Conservation (phyloP, 306 rosid species). For the barrel medic (Medicago truncatula) region MtrunA17r5.0-ANR NC_053048.1:53135501-53136000, state of each 20-base stretch:
- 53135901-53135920: constrained; percentile 26
- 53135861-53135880: constrained; percentile 93
- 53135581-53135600: too few relatives aligned
- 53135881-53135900: constrained; percentile 26
- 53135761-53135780: constrained; percentile 64
- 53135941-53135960: constrained; percentile 39
- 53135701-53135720: neutral
- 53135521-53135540: too few relatives aligned
- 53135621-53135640: neutral
- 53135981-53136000: constrained; percentile 95
- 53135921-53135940: constrained; percentile 27
- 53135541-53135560: too few relatives aligned
- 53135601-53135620: neutral
- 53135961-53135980: constrained; percentile 89
- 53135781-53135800: constrained; percentile 95
- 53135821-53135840: constrained; percentile 70
- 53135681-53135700: neutral
- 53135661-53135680: neutral
- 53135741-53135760: neutral
- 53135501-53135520: too few relatives aligned
- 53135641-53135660: neutral
- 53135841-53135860: constrained; percentile 87
- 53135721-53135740: neutral
- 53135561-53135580: too few relatives aligned
- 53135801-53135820: constrained; percentile 90